Evolutionary conservation across 768 basidiomycete genomes (phyloP), one percentile per base, ranked within the genome.

Genomic region (Pilatotrama ljubarskyi): DNA sequence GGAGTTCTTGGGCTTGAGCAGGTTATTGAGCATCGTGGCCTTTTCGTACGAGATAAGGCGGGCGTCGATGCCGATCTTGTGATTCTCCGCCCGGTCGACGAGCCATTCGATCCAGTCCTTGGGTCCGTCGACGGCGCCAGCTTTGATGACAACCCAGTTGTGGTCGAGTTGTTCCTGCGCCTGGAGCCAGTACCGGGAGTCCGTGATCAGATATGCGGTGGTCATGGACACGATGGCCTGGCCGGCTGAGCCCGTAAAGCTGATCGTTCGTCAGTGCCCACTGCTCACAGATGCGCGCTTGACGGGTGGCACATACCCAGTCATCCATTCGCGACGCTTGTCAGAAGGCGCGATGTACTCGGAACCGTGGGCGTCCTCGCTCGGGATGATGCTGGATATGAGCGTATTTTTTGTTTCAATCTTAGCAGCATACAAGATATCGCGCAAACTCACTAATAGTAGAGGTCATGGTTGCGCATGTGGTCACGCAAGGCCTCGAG

Each of bases 101-200:
- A 95, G 70, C 85, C 86, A 95, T 35, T 91, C 89, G 35, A 87
- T 79, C 91, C 91, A 94, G 67, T 88, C 85, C 65, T 81, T 84
- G 2, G 86, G 84, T 2, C 76, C 81, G 50, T 78, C 78, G 13
- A 70, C 50, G 3, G 75, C 69, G 13, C 84, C 93, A 11, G 84
- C 83, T 44, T 76, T 76, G 32, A 93, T 77, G 20, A 93, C 52
- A 15, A 76, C 76, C 93, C 93, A 96, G 68, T 91, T 87, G 5
- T 71, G 40, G 73, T 93, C 90, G 25, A 91, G 70, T 62, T 93
- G 83, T 3, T 81, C 77, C 8, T 78, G 77, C 17, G 92, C 90
- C 74, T 93, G 92, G 1, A 85, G 65, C 89, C 90, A 94, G 68
- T 94, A 94, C 14, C 91, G 82, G 10, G 92, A 87, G 70, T 94